Base-by-base conservation (phyloP, 2,329 filamentous ascomycete species). In the Diaporthe nobilis region DNA sequence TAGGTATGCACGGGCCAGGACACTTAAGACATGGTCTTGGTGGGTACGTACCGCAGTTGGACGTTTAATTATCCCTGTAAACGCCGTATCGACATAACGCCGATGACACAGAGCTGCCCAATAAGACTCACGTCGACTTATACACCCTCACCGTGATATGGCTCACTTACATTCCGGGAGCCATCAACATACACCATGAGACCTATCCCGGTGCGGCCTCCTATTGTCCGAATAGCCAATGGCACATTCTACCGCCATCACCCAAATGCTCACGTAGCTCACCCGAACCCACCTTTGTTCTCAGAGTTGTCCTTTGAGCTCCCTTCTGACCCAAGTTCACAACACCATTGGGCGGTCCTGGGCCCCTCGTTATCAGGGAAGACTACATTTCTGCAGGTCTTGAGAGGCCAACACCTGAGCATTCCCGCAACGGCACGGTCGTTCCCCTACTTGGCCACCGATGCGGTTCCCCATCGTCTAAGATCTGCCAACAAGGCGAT, bases 221-320 rank as follows among this genome's bases (percentile, higher is more conserved):
- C 94, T 55, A 88, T 96, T 76, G 90, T 98, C 78, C 88, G 88
- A 80, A 95, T 98, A 81, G 82, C 89, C 80, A 92, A 95, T 85
- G 95, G 91, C 83, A 96, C 94, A 0, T 97, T 98, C 84, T 97
- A 96, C 85, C 91, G 92, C 55, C 90, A 92, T 68, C 93, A 96
- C 82, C 94, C 94, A 17, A 89, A 85, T 68, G 84, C 89, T 39
- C 81, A 84, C 25, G 82, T 86, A 53, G 82, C 84, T 51, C 84
- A 88, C 76, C 85, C 88, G 25, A 96, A 97, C 81, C 92, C 92
- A 31, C 88, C 94, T 7, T 86, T 98, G 5, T 98, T 98, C 82
- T 87, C 89, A 5, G 87, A 92, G 72, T 83, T 98, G 79, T 91
- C 84, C 73, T 94, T 98, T 81, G 88, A 89, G 53, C 85, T 98